phyloP scores from a whole-genome alignment of 2,329 filamentous ascomycete species.

The Podosphaera fusca region DNA sequence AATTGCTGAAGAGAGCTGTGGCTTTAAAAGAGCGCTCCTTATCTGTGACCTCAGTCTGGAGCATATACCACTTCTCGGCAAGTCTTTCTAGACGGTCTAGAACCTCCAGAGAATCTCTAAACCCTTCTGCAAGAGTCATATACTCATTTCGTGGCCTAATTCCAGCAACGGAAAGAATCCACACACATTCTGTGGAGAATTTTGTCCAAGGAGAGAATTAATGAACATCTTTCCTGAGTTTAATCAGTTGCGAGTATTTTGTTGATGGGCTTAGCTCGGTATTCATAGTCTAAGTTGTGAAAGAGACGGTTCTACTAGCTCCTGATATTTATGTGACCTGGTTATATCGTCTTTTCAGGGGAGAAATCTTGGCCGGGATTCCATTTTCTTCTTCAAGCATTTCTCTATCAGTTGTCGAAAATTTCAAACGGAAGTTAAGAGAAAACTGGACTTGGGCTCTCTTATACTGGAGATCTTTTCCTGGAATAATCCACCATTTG shows the following conservation, averaged over 20 bases:
- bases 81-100: not conserved
- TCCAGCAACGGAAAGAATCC: not conserved
- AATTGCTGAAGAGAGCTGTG: no score
- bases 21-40: no score
- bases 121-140: slow-evolving; percentile 23
- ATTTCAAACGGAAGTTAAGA: not conserved
- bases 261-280: not conserved
- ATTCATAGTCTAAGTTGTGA: not conserved
- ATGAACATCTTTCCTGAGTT: not conserved
- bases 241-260: not conserved
- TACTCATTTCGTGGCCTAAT: not conserved
- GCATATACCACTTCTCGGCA: not conserved
- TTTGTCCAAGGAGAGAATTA: not conserved
- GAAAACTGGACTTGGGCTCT: not conserved
- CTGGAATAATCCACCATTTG: not conserved
- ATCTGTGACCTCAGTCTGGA: no score
- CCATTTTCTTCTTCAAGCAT: not conserved
- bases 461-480: not conserved
- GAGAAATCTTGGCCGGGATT: not conserved
- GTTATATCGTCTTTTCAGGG: not conserved
- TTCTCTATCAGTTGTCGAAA: not conserved
- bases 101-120: slow-evolving; percentile 67
- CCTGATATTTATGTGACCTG: not conserved
- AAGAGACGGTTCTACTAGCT: not conserved
- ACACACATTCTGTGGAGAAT: not conserved